phyloP scores from a whole-genome alignment of 305 asterid genomes.

The Fraxinus platypoda region DNA sequence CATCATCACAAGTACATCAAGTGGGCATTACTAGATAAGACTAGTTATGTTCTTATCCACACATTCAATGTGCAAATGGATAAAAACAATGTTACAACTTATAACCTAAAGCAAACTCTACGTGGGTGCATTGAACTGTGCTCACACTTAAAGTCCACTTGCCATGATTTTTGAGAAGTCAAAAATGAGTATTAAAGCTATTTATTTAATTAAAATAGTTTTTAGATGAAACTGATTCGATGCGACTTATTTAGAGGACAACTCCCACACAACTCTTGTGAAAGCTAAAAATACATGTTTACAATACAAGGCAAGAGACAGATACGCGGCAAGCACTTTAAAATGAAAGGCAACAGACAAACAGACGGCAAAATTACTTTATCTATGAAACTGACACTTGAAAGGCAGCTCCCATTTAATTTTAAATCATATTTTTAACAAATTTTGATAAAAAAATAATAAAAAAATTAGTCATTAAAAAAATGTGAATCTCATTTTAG shows the following conservation, averaged over 20 bases:
- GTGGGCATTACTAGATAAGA: background rate
- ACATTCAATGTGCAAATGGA: background rate
- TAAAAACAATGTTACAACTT: background rate
- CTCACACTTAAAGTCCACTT: no score
- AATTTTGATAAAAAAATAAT: no score
- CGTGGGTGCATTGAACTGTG: fast-evolving
- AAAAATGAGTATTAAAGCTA: no score
- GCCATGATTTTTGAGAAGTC: no score
- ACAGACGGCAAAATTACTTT: background rate
- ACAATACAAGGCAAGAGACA: no score
- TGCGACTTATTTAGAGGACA: no score
- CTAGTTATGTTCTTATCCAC: background rate
- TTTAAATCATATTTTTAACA: no score
- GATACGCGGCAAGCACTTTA: no score
- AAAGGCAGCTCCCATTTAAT: background rate
- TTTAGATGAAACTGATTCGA: background rate
- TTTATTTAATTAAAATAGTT: no score
- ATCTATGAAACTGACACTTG: background rate
- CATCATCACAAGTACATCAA: background rate
- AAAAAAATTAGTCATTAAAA: no score
- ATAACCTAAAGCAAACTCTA: background rate
- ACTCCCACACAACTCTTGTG: background rate
- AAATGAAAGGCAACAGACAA: background rate
- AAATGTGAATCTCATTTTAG: no score
- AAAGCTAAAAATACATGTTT: background rate